A percentile compares a stretch with the other conserved stretches of the same genome.
Evolutionary conservation across 306 rosid genomes (phyloP).

Genomic region (Leucaena leucocephala): DNA sequence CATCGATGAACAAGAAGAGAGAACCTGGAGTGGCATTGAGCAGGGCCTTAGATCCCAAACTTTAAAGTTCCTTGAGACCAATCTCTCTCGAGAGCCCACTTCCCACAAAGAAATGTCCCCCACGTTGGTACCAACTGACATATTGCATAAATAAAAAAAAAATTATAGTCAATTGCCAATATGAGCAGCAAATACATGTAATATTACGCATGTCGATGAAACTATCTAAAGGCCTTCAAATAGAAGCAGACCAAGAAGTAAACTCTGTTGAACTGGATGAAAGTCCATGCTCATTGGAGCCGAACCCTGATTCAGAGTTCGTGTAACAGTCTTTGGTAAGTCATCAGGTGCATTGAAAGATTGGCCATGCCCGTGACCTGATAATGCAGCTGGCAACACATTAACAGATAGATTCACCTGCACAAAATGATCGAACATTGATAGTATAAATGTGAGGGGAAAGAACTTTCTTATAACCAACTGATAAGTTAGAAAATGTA

Average conservation of each 20-base stretch:
- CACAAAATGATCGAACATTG: conserved; percentile 34
- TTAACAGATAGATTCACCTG: conserved; percentile 88
- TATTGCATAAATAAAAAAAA: conserved; percentile 20
- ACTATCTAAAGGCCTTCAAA: conserved; percentile 20
- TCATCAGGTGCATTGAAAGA: conserved; percentile 84
- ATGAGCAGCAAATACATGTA: conserved; percentile 27
- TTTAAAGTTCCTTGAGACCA: conserved; percentile 81
- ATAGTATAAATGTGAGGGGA: conserved; percentile 4
- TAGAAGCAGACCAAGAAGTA: conserved; percentile 77
- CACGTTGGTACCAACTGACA: conserved; percentile 85
- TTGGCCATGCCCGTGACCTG: conserved; percentile 76
- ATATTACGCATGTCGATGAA: conserved; percentile 26
- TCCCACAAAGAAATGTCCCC: conserved; percentile 98
- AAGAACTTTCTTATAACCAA: not conserved
- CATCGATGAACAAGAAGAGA: conserved; percentile 30
- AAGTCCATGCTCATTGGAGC: conserved; percentile 99
- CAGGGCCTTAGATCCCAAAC: conserved; percentile 92
- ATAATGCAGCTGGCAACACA: conserved; percentile 73
- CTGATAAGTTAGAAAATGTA: not conserved
- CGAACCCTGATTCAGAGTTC: conserved; percentile 90
- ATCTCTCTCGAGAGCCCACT: conserved; percentile 80
- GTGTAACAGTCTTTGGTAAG: conserved; percentile 75
- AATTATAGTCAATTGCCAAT: conserved; percentile 9
- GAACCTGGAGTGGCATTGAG: conserved; percentile 87
- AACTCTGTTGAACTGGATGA: conserved; percentile 86